Base-by-base conservation (phyloP, 768 basidiomycete species). In the Ramaria sp. region DNA sequence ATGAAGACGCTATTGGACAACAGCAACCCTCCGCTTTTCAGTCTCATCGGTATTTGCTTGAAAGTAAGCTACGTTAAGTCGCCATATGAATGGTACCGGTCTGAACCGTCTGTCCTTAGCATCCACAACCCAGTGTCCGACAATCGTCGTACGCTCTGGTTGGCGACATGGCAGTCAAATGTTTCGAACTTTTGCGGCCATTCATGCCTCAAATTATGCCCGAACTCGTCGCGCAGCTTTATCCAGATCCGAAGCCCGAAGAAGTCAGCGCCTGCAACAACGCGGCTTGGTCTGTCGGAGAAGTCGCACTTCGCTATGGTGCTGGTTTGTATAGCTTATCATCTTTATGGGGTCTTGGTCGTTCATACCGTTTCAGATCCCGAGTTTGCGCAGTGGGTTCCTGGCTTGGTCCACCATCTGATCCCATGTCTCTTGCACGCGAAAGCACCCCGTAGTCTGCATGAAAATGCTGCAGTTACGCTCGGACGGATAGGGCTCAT, bases 241-340 rank as follows among this genome's bases (percentile, higher is more conserved):
- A 93, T 60, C 88, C 89, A 4, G 90, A 95, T 65, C 96, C 95
- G 1, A 89, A 91, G 64, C 78, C 87, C 33, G 94, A 97, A 69
- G 92, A 93, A 65, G 83, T 98, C 60, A 94, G 91, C 62, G 96
- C 95, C 5, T 94, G 91, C 69, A 99, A 99, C 71, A 99, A 99
- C 67, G 96, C 96, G 10, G 95, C 95, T 1, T 99, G 96, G 96
- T 93, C 92, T n/a, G 93, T 96, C 30, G 96, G 96, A 45, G 96
- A 99, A 70, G 91, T 99, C 33, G 91, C 96, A 7, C 72, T 99
- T 60, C 89, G 92, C 48, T 93, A 90, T 67, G 89, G 91, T 53
- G 76, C 82, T 62, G 86, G 89, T 88, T 66, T 57, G 78, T 67
- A 13, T 54, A 31, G 53, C 63, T 20, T 5, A 15, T 15, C 17